A percentile compares a stretch with the other conserved stretches of the same genome.
These are phyloP conservation scores for Nakazawaea wyomingensis DNA, from an alignment of 805 yeast genomes.

Conservation along the genomic window DNA sequence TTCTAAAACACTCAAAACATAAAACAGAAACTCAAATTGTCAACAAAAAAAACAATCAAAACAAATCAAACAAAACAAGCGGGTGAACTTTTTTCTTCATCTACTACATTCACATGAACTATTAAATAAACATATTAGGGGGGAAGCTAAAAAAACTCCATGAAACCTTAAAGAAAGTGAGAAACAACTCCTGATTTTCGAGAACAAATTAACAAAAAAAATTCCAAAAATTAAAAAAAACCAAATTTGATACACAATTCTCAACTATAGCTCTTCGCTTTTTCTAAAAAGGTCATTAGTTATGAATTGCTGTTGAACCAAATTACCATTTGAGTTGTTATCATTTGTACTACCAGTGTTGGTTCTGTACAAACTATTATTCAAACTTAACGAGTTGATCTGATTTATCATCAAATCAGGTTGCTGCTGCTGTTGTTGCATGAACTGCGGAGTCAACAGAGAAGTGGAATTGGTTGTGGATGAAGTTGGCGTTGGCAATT, in stretches of 20 bases:
- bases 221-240: neutral
- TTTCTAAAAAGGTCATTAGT: slow-evolving; percentile 1
- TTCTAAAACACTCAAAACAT: neutral
- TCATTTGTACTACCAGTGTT: slow-evolving; percentile 6
- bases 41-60: neutral
- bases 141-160: neutral
- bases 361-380: slow-evolving; percentile 8
- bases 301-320: slow-evolving; percentile 4
- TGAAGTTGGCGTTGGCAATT: slow-evolving; percentile 8
- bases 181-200: neutral
- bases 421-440: slow-evolving; percentile 5
- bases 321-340: slow-evolving; percentile 7
- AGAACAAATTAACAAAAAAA: neutral
- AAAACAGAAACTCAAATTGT: neutral
- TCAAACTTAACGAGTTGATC: slow-evolving; percentile 11
- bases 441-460: slow-evolving; percentile 1
- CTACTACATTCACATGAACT: neutral
- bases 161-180: neutral
- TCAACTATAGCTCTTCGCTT: slow-evolving; percentile 1
- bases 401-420: slow-evolving; percentile 8
- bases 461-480: slow-evolving; percentile 4
- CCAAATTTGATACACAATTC: neutral
- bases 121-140: neutral
- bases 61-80: neutral
- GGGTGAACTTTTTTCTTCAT: neutral